phyloP scores from a whole-genome alignment of 495 filamentous ascomycete genomes.

The Trichocladium uniseriatum region DNA sequence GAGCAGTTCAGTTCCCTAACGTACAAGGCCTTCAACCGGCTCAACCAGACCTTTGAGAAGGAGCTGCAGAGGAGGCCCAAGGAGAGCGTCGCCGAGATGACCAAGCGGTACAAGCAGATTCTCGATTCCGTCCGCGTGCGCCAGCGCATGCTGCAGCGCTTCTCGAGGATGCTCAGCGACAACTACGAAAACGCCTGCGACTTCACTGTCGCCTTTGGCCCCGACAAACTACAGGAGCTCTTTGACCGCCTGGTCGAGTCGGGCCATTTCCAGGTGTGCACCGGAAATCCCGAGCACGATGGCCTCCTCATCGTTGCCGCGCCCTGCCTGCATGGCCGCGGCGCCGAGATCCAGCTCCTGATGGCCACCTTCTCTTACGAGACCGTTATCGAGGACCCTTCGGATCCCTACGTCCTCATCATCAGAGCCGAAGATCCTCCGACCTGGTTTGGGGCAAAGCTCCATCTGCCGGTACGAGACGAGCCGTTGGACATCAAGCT shows the following conservation, averaged over 20 bases:
- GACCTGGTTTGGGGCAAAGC: slow-evolving; percentile 70
- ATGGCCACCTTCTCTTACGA: slow-evolving; percentile 82
- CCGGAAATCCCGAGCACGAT: slow-evolving; percentile 54
- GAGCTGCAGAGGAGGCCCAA: slow-evolving; percentile 76
- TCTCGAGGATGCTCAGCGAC: slow-evolving; percentile 78
- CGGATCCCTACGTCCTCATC: slow-evolving; percentile 74
- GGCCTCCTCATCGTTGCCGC: slow-evolving; percentile 80
- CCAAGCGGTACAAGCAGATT: slow-evolving; percentile 90
- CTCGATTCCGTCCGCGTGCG: slow-evolving; percentile 92
- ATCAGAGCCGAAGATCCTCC: slow-evolving; percentile 71
- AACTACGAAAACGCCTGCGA: slow-evolving; percentile 95
- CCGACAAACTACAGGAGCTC: slow-evolving; percentile 57
- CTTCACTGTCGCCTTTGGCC: slow-evolving; percentile 67
- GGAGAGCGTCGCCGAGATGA: slow-evolving; percentile 79
- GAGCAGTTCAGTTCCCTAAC: slow-evolving; percentile 96
- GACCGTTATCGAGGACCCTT: slow-evolving; percentile 61
- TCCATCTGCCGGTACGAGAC: slow-evolving; percentile 60
- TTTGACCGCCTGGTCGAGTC: slow-evolving; percentile 74
- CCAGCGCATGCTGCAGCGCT: slow-evolving; percentile 68
- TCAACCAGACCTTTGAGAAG: slow-evolving; percentile 84
- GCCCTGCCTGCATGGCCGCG: slow-evolving; percentile 61
- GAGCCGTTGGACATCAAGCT: slow-evolving; percentile 77
- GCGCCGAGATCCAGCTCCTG: slow-evolving; percentile 72
- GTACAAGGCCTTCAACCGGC: slow-evolving; percentile 74
- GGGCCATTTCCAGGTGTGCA: slow-evolving; percentile 77